These are phyloP conservation scores for Ceratocystiopsis minuta DNA, from an alignment of 2,329 filamentous ascomycete species.

Conservation along the genomic window DNA sequence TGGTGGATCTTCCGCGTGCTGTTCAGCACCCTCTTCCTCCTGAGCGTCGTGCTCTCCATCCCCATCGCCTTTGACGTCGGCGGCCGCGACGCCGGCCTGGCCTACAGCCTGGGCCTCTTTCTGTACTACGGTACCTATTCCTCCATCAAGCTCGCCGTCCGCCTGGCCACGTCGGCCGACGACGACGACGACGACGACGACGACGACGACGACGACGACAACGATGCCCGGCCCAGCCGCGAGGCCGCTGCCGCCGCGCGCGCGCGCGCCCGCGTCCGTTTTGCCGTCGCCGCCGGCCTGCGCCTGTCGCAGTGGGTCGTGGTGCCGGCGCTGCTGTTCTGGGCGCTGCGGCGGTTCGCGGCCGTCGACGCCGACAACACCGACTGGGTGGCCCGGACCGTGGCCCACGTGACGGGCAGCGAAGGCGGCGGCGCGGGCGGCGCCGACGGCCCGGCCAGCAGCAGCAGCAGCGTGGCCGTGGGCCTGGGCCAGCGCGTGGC, in stretches of 20 bases:
- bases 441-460: neutral
- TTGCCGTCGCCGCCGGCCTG: slow-evolving; percentile 49
- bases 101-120: slow-evolving; percentile 79
- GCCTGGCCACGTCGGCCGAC: slow-evolving; percentile 41
- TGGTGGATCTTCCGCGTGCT: slow-evolving; percentile 64
- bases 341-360: slow-evolving; percentile 83
- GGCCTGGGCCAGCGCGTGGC: no score
- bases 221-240: no score
- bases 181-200: neutral
- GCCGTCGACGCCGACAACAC: slow-evolving; percentile 53
- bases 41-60: slow-evolving; percentile 86
- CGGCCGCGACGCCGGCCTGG: slow-evolving; percentile 80
- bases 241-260: neutral
- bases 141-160: slow-evolving; percentile 46
- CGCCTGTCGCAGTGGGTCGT: slow-evolving; percentile 71
- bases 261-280: slow-evolving; percentile 49
- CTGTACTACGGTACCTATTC: slow-evolving; percentile 85
- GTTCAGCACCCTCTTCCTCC: slow-evolving; percentile 69
- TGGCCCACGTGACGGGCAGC: slow-evolving; percentile 8
- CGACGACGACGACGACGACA: no score
- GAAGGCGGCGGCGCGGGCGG: neutral
- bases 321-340: slow-evolving; percentile 74
- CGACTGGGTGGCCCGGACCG: slow-evolving; percentile 11
- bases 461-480: neutral
- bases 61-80: slow-evolving; percentile 96